These are phyloP conservation scores for Phytophthora pini DNA, from an alignment of 352 stramenopile genomes.

Conservation along the genomic window DNA sequence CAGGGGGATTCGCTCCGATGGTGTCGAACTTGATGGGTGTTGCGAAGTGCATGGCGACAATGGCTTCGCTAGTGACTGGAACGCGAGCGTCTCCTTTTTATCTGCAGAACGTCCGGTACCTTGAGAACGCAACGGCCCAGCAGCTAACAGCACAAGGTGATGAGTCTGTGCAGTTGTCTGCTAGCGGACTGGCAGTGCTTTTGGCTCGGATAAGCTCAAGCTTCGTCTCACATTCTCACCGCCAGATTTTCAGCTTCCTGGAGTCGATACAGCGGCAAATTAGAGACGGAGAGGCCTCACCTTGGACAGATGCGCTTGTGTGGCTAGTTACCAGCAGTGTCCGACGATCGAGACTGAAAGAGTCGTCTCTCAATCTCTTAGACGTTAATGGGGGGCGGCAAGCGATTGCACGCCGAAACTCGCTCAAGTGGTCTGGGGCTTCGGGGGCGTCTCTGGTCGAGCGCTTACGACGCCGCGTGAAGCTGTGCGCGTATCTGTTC, in stretches of 20 bases:
- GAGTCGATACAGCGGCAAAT: slow-evolving; percentile 7
- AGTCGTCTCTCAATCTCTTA: background rate
- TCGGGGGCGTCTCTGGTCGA: slow-evolving; percentile 22
- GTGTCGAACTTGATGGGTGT: slow-evolving; percentile 23
- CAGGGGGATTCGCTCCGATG: background rate
- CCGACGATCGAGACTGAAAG: background rate
- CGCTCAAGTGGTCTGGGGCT: slow-evolving; percentile 9
- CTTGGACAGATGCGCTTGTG: slow-evolving; percentile 10
- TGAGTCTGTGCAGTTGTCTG: background rate
- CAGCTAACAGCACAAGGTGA: slow-evolving; percentile 15
- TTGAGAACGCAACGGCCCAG: slow-evolving; percentile 28
- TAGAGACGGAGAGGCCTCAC: background rate
- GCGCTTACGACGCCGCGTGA: slow-evolving; percentile 32
- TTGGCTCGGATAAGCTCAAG: slow-evolving; percentile 21
- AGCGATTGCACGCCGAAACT: slow-evolving; percentile 6
- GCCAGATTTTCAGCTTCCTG: slow-evolving; percentile 35
- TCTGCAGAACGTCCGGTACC: slow-evolving; percentile 33
- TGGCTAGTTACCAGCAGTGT: slow-evolving; percentile 17
- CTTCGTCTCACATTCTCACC: slow-evolving; percentile 40
- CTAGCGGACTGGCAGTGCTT: background rate
- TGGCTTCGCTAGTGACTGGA: slow-evolving; percentile 24
- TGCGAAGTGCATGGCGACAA: slow-evolving; percentile 22
- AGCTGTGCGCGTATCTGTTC: slow-evolving; percentile 32
- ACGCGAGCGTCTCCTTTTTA: slow-evolving; percentile 32
- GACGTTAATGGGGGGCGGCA: background rate